phyloP scores from a whole-genome alignment of 768 basidiomycete genomes.

The Lactarius akahatsu region DNA sequence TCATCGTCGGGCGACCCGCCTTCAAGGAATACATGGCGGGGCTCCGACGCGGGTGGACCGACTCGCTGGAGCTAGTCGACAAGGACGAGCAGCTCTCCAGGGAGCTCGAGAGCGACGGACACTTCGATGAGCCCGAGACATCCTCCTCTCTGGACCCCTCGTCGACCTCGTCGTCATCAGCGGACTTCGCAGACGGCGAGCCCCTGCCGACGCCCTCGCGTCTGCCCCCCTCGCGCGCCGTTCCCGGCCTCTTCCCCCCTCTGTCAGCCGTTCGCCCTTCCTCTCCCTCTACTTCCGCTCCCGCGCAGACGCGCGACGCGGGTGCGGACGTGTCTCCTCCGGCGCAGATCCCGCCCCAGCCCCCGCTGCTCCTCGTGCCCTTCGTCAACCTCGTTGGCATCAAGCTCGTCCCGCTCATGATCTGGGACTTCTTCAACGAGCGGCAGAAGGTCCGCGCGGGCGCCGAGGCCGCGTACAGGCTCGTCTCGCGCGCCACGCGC shows the following conservation, averaged over 20 bases:
- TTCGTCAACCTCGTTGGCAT: constrained; percentile 79
- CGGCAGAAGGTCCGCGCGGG: constrained; percentile 77
- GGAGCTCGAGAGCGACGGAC: constrained; percentile 66
- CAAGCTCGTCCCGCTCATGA: constrained; percentile 82
- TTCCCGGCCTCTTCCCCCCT: constrained; percentile 33
- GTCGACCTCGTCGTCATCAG: constrained; percentile 18
- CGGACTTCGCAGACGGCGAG: constrained; percentile 36
- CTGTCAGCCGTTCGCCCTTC: constrained; percentile 33
- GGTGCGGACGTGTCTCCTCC: constrained; percentile 49
- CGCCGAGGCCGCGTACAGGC: constrained; percentile 74
- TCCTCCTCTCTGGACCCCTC: constrained; percentile 30
- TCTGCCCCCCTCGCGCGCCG: constrained; percentile 37
- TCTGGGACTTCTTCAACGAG: constrained; percentile 91
- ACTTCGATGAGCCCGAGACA: constrained; percentile 68
- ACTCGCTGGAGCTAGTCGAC: constrained; percentile 64
- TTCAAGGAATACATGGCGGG: constrained; percentile 96
- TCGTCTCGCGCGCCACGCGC: constrained; percentile 64
- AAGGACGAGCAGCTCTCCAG: constrained; percentile 68
- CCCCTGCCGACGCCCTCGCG: constrained; percentile 45
- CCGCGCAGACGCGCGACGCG: constrained; percentile 31
- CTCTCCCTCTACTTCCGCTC: constrained; percentile 29
- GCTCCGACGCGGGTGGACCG: constrained; percentile 80
- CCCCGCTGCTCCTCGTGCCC: constrained; percentile 76
- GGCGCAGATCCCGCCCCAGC: constrained; percentile 60
- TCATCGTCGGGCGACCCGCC: constrained; percentile 85